These are phyloP conservation scores for Panicum hallii DNA, from an alignment of 202 grass and related monocot genomes.

Conservation along the genomic window DNA sequence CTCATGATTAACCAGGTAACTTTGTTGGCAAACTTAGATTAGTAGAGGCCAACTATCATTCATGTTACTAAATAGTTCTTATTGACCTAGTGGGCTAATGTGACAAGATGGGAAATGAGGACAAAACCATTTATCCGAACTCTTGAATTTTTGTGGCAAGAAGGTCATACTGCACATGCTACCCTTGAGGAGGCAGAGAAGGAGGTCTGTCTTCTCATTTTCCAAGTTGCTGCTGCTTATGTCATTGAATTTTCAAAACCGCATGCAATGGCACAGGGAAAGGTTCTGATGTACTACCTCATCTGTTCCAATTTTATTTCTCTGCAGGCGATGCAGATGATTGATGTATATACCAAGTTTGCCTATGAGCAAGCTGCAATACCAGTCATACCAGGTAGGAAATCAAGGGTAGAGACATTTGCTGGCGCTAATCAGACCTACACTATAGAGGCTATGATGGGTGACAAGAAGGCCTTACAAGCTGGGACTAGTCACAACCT, in stretches of 20 bases:
- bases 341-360: slow-evolving; percentile 95
- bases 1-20: slow-evolving; percentile 98
- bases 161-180: slow-evolving; percentile 97
- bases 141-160: slow-evolving; percentile 99
- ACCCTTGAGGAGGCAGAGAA: slow-evolving; percentile 88
- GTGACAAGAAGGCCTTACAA: slow-evolving; percentile 95
- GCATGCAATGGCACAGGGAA: slow-evolving; percentile 11
- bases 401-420: slow-evolving; percentile 94
- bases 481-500: slow-evolving; percentile 99
- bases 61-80: slow-evolving; percentile 36
- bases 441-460: slow-evolving; percentile 99
- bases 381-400: slow-evolving; percentile 91
- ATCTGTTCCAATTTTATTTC: slow-evolving; percentile 38
- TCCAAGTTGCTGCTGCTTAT: slow-evolving; percentile 5
- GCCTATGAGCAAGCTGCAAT: slow-evolving; percentile 92
- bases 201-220: slow-evolving; percentile 63
- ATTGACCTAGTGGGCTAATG: slow-evolving; percentile 82
- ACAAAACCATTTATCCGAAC: slow-evolving; percentile 97
- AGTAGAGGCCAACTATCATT: slow-evolving; percentile 1
- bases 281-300: slow-evolving; percentile 19
- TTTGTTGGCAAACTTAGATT: slow-evolving; percentile 28
- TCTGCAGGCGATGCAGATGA: slow-evolving; percentile 93
- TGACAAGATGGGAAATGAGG: slow-evolving; percentile 99
- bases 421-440: slow-evolving; percentile 87
- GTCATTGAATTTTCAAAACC: slow-evolving; percentile 31